These are phyloP conservation scores for Pelargonium cotyledonis DNA, from an alignment of 441 rosid genomes.

Conservation along the genomic window DNA sequence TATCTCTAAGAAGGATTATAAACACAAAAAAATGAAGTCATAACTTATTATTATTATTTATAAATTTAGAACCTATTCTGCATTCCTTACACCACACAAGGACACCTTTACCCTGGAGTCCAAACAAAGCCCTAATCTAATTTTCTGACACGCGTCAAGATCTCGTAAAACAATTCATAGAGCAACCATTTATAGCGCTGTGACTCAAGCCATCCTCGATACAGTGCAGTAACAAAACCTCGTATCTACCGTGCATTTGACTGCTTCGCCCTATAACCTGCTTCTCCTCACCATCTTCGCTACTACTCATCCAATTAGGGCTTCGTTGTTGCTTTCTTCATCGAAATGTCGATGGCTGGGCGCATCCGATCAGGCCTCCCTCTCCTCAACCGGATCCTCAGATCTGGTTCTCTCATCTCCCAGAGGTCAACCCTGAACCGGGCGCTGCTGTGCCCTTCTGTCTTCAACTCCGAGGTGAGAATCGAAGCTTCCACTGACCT, in stretches of 20 bases:
- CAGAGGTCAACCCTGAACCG: constrained; percentile 32
- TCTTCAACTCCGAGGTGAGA: constrained; percentile 39
- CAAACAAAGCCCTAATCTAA: no score
- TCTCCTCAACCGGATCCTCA: constrained; percentile 36
- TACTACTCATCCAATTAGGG: constrained; percentile 23
- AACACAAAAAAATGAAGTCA: no score
- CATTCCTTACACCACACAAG: no score
- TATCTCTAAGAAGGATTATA: no score
- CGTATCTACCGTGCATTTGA: neutral
- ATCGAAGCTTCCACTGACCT: neutral
- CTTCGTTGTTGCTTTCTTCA: neutral
- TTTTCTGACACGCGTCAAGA: no score
- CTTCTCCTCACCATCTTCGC: neutral
- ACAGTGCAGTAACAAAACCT: constrained; percentile 1
- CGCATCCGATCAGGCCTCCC: constrained; percentile 68
- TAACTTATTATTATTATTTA: no score
- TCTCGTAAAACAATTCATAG: no score
- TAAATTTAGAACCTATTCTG: no score
- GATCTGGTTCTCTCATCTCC: constrained; percentile 35
- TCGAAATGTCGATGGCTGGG: constrained; percentile 49
- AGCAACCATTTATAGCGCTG: no score
- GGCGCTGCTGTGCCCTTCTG: constrained; percentile 28
- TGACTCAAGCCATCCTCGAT: no score
- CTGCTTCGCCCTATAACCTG: neutral
- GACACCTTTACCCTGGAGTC: no score